A percentile compares a stretch with the other conserved stretches of the same genome.
phyloP scores from a whole-genome alignment of 441 rosid genomes.

The Jatropha multifida region DNA sequence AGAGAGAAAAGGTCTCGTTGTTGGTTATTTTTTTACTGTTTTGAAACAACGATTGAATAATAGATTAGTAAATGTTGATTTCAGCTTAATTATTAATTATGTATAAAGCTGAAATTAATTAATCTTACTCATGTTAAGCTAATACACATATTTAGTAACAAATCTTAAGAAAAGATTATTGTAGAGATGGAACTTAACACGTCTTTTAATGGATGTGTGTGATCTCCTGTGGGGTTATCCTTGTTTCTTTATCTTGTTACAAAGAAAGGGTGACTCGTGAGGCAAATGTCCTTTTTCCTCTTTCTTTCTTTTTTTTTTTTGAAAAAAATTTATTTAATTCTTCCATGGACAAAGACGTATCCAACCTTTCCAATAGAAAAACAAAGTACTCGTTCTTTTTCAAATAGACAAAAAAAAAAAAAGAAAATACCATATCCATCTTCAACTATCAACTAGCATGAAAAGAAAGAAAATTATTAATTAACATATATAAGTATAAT shows the following conservation, averaged over 20 bases:
- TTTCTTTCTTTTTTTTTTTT: not conserved
- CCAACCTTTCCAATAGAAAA: not conserved
- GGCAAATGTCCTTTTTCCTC: not conserved
- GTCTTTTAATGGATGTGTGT: not conserved
- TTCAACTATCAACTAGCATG: too few species aligned
- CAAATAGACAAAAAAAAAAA: too few species aligned
- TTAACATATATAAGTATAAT: too few species aligned
- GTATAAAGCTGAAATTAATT: too few species aligned
- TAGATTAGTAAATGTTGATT: too few species aligned
- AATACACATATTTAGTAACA: too few species aligned
- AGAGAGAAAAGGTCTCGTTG: not conserved
- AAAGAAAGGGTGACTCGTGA: not conserved
- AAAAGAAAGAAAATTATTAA: too few species aligned
- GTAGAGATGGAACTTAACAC: constrained; percentile 2
- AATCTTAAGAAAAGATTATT: not conserved
- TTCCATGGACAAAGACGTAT: not conserved
- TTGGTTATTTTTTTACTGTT: too few species aligned
- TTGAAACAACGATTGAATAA: too few species aligned
- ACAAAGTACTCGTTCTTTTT: not conserved
- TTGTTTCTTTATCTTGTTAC: not conserved
- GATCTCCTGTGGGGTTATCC: not conserved
- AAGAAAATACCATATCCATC: too few species aligned
- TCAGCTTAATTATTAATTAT: too few species aligned
- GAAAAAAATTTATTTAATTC: not conserved
- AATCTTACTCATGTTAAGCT: too few species aligned